Percentiles rank a stretch among this genome's conserved stretches.
Conservation (phyloP, 1,284 basidiomycete species). For the Ustanciosporium gigantosporum region DNA sequence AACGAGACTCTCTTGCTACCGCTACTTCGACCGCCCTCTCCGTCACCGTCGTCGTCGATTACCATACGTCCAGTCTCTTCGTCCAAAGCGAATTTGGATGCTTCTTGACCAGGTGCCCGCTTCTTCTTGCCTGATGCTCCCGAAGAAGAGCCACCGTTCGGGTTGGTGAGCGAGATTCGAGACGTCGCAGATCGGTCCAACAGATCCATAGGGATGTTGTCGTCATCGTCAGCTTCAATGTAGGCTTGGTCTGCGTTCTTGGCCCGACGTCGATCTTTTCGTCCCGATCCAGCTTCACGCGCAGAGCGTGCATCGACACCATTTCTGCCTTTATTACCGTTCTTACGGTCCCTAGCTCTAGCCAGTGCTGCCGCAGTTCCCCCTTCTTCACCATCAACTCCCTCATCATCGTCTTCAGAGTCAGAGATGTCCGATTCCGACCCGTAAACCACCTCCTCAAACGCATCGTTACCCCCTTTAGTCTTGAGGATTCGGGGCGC, state of each 20-base stretch:
- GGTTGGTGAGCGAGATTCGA: constrained; percentile 25
- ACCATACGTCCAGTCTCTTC: constrained; percentile 84
- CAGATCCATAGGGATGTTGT: constrained; percentile 94
- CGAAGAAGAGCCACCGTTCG: constrained; percentile 15
- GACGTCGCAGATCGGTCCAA: constrained; percentile 69
- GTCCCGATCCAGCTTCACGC: constrained; percentile 7
- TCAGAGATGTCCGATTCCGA: constrained; percentile 52
- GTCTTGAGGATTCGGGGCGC: constrained; percentile 36
- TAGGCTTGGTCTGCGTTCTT: constrained; percentile 63
- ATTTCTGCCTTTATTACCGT: neutral
- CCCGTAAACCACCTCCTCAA: constrained; percentile 60
- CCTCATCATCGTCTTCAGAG: constrained; percentile 44
- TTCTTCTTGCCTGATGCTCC: constrained; percentile 20
- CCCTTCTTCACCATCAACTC: constrained; percentile 16
- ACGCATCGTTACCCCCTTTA: constrained; percentile 57
- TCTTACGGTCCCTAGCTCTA: constrained; percentile 26
- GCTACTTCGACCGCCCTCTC: constrained; percentile 3
- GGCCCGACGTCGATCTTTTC: constrained; percentile 17
- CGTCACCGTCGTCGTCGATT: constrained; percentile 66
- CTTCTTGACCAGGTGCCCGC: constrained; percentile 75
- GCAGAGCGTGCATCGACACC: constrained; percentile 17
- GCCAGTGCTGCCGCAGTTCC: constrained; percentile 23
- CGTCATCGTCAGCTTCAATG: constrained; percentile 73
- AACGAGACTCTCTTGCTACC: constrained; percentile 23
- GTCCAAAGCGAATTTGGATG: constrained; percentile 83